Evolutionary conservation across 805 yeast genomes (phyloP), one percentile per base, ranked within the genome.

Genomic region (Wickerhamiella parazyma): DNA sequence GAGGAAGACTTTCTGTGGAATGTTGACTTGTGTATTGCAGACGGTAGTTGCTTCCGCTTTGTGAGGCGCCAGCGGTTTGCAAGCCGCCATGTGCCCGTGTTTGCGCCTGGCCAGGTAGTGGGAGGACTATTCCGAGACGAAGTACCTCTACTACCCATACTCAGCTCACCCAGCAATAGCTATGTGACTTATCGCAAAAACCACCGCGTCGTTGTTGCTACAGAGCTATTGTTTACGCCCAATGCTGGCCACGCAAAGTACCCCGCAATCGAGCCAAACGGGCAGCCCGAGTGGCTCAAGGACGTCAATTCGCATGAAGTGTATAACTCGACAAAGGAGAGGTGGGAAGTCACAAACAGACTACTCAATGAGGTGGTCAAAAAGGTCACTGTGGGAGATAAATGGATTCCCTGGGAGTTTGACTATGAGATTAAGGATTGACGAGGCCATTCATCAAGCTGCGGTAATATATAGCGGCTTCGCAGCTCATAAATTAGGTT

Each of bases 151-250:
- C 51, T 65, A 28, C 85, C 86, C 0, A 55, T 80, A 28, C 55
- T 72, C n/a, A 77, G 83, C 0, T 82, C 77, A 46, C 69, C 70
- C 42, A 62, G 70, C 26, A 60, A 56, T 3, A 69, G 69, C 44
- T 72, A 76, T 75, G 54, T 71, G 37, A 48, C 54, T n/a, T 29
- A 40, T 17, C 42, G 53, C 1, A 41, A 47, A 6, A 14, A 36
- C 9, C 34, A 48, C 4, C 51, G 57, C 1, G 45, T 67, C 2
- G 53, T 66, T 40, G 68, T 74, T 53, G 63, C 71, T 36, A 67
- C 78, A 7, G 87, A 87, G 0, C 75, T 72, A 48, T 51, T 78
- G 29, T 66, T 69, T 25, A 71, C 86, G 0, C 72, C 80, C 0
- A 60, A 66, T 19, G 42, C 59, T 3, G 48, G 73, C 20, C 68